Evolutionary conservation across 2,329 filamentous ascomycete genomes (phyloP), one percentile per base, ranked within the genome.

Genomic region (Exophiala phaeomuriformis): DNA sequence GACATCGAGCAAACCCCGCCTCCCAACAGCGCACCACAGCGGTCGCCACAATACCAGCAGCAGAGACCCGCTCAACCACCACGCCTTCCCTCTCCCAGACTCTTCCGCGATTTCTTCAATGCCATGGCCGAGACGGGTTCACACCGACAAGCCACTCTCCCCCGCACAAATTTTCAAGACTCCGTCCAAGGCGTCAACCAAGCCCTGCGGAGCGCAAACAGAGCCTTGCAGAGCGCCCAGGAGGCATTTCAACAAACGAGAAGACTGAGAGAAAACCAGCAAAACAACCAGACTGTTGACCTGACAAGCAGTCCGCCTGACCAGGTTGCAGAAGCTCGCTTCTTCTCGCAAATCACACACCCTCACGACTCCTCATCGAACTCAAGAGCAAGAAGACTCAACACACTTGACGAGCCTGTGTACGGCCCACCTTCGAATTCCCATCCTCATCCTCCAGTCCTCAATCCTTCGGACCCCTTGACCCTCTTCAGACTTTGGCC

Each of bases 271-370:
- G 33, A 42, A 8, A 42, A 37, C 37, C 40, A 55, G 27, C 36
- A 36, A 5, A 47, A 52, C 32, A 49, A 43, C 9, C 47, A 42
- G 5, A 39, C 50, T 2, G 56, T 59, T 5, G 59, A 63, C 45
- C 52, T 61, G 27, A 63, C 61, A 2, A 45, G 40, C 28, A 52
- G 42, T 30, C 44, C 57, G n/a, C 52, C 55, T 10, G 49, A 55
- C 19, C 40, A 46, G 33, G 39, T 55, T 5, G 44, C 49, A 4
- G 53, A 57, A 47, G 53, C 52, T 42, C 49, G 44, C 28, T 63
- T 59, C 51, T 54, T 61, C 37, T 59, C 56, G 27, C 52, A 53
- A 19, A 61, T 58, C 43, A 53, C 58, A 12, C 61, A 63, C 41
- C 61, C 60, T 36, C 56, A 61, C 46, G 60, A 62, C 46, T 29